Conservation (phyloP, 129 eudicot genomes). For the Daucus carota region DH1_v3.0 NC_030388.2:17111001-17111500, state of each 20-base stretch:
- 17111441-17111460: neutral
- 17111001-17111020: no score
- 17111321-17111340: neutral
- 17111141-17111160: no score
- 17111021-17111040: no score
- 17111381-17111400: neutral
- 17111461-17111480: neutral
- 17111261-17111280: neutral
- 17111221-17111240: neutral
- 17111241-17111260: neutral
- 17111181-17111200: no score
- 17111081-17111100: no score
- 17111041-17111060: no score
- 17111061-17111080: no score
- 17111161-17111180: no score
- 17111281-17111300: neutral
- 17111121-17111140: no score
- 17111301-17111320: neutral
- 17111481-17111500: neutral
- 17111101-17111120: no score
- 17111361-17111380: neutral
- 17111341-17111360: neutral
- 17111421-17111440: neutral
- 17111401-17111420: no score
- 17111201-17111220: no score